Evolutionary conservation across 306 rosid genomes (phyloP).

Genomic region (Canavalia gladiata): DNA sequence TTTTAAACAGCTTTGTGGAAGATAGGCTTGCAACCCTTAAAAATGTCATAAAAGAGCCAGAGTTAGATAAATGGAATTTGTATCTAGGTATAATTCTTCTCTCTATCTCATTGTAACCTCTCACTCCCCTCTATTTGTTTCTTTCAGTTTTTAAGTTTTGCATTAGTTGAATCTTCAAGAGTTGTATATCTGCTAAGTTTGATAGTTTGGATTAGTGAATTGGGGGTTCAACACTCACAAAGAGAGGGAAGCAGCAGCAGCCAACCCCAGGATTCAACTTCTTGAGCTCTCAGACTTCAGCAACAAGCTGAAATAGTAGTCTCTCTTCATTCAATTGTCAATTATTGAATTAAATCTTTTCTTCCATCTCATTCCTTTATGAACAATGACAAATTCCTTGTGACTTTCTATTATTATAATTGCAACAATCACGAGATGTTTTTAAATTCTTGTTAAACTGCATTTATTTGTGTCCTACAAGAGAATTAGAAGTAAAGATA

Average conservation of each 20-base stretch:
- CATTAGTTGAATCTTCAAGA: neutral
- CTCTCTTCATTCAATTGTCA: neutral
- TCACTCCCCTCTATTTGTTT: neutral
- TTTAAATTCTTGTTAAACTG: slow-evolving; percentile 12
- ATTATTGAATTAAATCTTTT: slow-evolving; percentile 22
- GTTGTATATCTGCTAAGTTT: slow-evolving; percentile 33
- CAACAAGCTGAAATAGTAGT: slow-evolving; percentile 67
- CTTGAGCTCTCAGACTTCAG: slow-evolving; percentile 75
- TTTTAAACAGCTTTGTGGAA: slow-evolving; percentile 81
- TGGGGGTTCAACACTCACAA: slow-evolving; percentile 92
- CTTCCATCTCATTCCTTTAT: slow-evolving; percentile 32
- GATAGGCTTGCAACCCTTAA: slow-evolving; percentile 82
- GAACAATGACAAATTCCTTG: slow-evolving; percentile 7
- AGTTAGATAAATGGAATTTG: slow-evolving; percentile 81
- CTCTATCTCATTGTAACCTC: slow-evolving; percentile 11
- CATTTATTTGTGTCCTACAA: slow-evolving; percentile 12
- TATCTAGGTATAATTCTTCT: slow-evolving; percentile 69
- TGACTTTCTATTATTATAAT: slow-evolving; percentile 12
- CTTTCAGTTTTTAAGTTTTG: slow-evolving; percentile 17
- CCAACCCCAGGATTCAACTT: slow-evolving; percentile 70
- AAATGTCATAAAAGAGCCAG: slow-evolving; percentile 91
- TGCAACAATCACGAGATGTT: slow-evolving; percentile 8
- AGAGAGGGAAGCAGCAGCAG: slow-evolving; percentile 87
- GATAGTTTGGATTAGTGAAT: slow-evolving; percentile 57
- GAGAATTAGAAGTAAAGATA: slow-evolving; percentile 7